A percentile compares a stretch with the other conserved stretches of the same genome.
phyloP scores from a whole-genome alignment of 2,329 filamentous ascomycete genomes.

The Zymoseptoria ardabiliae region DNA sequence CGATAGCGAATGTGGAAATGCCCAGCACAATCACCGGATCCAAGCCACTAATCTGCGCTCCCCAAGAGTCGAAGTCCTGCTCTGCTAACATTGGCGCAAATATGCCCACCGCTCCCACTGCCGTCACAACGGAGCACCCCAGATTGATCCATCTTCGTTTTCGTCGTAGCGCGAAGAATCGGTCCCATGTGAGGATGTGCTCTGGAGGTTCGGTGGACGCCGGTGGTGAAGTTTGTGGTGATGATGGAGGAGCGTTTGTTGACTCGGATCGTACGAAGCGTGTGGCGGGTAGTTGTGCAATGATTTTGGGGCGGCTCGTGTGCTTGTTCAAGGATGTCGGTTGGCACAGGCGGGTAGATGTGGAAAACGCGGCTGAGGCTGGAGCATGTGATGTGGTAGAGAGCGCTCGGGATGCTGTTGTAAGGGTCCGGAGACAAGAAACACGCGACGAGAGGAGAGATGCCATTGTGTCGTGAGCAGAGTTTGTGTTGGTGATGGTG shows the following conservation, averaged over 20 bases:
- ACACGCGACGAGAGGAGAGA: slow-evolving; percentile 7
- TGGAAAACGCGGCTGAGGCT: slow-evolving; percentile 5
- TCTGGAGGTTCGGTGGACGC: slow-evolving; percentile 5
- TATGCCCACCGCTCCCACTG: slow-evolving; percentile 53
- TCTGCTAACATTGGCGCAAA: slow-evolving; percentile 62
- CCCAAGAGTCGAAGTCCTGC: slow-evolving; percentile 60
- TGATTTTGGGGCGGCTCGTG: background rate
- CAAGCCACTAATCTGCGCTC: slow-evolving; percentile 65
- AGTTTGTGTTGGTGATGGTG: background rate
- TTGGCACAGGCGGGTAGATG: slow-evolving; percentile 2
- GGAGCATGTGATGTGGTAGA: background rate
- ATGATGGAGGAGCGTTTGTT: slow-evolving; percentile 1
- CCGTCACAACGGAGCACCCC: slow-evolving; percentile 62
- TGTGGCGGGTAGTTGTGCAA: background rate
- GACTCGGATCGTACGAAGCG: slow-evolving; percentile 1
- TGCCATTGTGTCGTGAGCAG: slow-evolving; percentile 4
- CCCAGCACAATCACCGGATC: slow-evolving; percentile 85
- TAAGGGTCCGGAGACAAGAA: slow-evolving; percentile 3
- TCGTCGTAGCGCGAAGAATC: slow-evolving; percentile 84
- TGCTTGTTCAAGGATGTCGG: slow-evolving; percentile 1
- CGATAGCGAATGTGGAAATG: slow-evolving; percentile 66
- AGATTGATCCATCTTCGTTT: slow-evolving; percentile 78
- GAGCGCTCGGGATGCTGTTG: background rate
- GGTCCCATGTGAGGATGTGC: slow-evolving; percentile 61
- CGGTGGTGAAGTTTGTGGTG: background rate